Base-by-base conservation (phyloP, 805 yeast species). In the Zygosaccharomyces siamensis region DNA sequence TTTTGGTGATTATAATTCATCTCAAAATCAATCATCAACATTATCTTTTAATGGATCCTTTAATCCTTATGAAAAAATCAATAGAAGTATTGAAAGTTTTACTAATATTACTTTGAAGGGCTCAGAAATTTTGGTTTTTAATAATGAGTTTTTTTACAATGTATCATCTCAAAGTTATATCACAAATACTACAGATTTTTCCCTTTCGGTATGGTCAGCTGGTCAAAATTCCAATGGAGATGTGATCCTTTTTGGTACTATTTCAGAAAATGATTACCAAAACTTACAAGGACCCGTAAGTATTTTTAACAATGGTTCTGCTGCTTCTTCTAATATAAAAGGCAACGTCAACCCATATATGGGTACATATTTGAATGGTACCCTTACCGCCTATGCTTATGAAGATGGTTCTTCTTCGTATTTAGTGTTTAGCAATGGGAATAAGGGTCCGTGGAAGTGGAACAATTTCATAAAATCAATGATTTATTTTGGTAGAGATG, bases 341-440 rank as follows among this genome's bases (percentile, higher is more conserved):
- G 35, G 30, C 14, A 41, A 53, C 7, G 39, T 49, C 14, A 43
- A 37, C 7, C 57, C 61, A 7, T 67, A 62, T 43, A 52, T 62
- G 45, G 81, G 77, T 11, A 54, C 64, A 1, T 74, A 63, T 52
- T 56, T 74, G 41, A 83, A 86, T 60, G 69, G 69, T 10, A 62
- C 81, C 0, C 51, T 75, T 8, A 68, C 81, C 36, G 76, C 78
- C 0, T 65, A 85, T 43, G 89, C 86, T 7, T 93, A 92, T 18
- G 63, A 68, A 3, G 72, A 72, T 11, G 54, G 54, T 14, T 32
- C 46, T 48, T 5, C 23, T 35, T 45, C 50, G 14, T 39, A 30
- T 26, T 20, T 43, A 21, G 20, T 47, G 18, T 52, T 55, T 43
- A 27, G 49, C 45, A 32, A 51, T 39, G 48, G 39, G n/a, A 30